phyloP scores from a whole-genome alignment of 345 rosid genomes.

The Anacardium occidentale region DNA sequence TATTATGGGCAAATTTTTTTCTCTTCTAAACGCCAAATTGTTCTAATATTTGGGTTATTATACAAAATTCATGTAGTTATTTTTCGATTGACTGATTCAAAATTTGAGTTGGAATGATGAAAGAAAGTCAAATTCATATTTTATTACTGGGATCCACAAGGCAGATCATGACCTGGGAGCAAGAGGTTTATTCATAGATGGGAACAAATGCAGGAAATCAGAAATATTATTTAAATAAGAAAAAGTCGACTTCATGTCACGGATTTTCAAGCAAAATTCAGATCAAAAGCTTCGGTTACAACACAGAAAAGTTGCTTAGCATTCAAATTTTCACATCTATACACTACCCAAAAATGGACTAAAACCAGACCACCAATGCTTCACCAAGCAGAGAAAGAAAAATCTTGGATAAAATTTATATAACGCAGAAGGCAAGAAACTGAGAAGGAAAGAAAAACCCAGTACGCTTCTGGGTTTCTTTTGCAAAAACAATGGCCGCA shows the following conservation, averaged over 20 bases:
- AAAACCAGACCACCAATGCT: constrained; percentile 10
- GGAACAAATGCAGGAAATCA: background rate
- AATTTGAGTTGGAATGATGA: background rate
- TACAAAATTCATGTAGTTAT: too few relatives aligned
- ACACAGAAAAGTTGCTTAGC: constrained; percentile 3
- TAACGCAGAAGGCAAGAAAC: background rate
- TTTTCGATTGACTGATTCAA: background rate
- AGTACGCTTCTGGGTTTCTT: constrained; percentile 17
- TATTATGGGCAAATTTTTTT: background rate
- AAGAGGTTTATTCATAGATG: background rate
- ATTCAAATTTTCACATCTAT: constrained; percentile 14
- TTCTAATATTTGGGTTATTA: too few relatives aligned
- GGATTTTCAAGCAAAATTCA: constrained; percentile 33
- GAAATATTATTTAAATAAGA: background rate
- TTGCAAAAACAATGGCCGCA: constrained; percentile 21
- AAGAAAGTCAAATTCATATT: background rate
- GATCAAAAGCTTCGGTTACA: constrained; percentile 7
- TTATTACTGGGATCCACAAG: background rate
- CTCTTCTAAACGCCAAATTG: too few relatives aligned
- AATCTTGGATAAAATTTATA: background rate
- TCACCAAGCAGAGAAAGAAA: constrained; percentile 2
- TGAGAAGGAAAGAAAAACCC: constrained; percentile 3
- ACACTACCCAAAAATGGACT: background rate
- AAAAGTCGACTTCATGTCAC: constrained; percentile 33
- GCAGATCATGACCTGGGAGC: background rate